Evolutionary conservation across 106 monocot genomes (phyloP), one percentile per base, ranked within the genome.

Genomic region (Dioscorea alata): DNA sequence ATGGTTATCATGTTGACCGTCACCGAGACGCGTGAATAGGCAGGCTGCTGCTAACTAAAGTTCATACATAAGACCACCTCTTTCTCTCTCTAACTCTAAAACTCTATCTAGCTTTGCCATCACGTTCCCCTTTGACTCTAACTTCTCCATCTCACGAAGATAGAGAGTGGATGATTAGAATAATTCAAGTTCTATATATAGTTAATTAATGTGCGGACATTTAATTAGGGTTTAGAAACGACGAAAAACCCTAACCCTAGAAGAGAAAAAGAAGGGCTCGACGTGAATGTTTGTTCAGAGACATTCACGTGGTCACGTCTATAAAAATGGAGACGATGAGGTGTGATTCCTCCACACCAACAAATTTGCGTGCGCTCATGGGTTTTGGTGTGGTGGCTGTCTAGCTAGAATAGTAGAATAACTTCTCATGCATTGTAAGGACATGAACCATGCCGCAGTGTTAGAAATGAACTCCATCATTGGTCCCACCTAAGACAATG

Each of bases 261-360:
- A 15, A 48, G 10, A 65, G 63, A 35, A 60, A 34, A 33, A 62
- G 73, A 75, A 53, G 67, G 61, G 65, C 69, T 79, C 82, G 71
- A 81, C 82, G 85, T 85, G 89, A 89, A 89, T 89, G 89, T 89
- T 82, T 85, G 89, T 89, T 74, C 70, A 67, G 79, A 82, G 79
- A 85, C 89, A 89, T 82, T 85, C 85, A 89, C 82, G 85, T 85
- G 85, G 74, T 69, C 72, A 79, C 75, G 31, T 65, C 64, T 42
- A 14, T 23, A 56, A 18, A 19, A 56, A 16, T 16, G 0, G 54
- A 18, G n/a, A 56, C 54, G 54, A 19, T 19, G 16, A 4, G 54
- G 15, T 19, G 54, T 6, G 54, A 6, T 16, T 56, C 54, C 4
- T 56, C 13, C 54, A 56, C 16, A 56, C 54, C 4, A 56, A 56